phyloP scores from a whole-genome alignment of 2,329 filamentous ascomycete species.

The Sclerotiophoma versabilis region DNA sequence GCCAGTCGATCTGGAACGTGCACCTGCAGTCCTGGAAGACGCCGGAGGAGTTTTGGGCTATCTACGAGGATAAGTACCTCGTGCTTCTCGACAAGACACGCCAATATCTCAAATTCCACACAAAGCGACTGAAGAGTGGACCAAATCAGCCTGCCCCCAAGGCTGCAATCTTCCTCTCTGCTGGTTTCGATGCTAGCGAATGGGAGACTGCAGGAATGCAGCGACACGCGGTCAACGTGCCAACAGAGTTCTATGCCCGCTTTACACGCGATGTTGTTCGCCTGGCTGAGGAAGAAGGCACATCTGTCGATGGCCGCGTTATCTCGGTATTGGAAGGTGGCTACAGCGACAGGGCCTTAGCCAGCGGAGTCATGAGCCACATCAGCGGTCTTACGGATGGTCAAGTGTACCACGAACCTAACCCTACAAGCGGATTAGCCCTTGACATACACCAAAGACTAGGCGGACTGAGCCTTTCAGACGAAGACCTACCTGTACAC shows the following conservation, averaged over 20 bases:
- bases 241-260: constrained; percentile 93
- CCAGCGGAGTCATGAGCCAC: constrained; percentile 88
- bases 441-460: constrained; percentile 65
- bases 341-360: constrained; percentile 90
- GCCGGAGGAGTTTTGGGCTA: constrained; percentile 82
- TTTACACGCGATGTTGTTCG: constrained; percentile 86
- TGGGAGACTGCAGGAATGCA: constrained; percentile 95
- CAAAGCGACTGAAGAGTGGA: constrained; percentile 66
- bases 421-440: constrained; percentile 57
- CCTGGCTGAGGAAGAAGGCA: constrained; percentile 79
- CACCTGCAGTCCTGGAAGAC: constrained; percentile 89
- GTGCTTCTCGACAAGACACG: constrained; percentile 82
- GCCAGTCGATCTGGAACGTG: constrained; percentile 95
- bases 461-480: constrained; percentile 50
- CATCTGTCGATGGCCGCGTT: constrained; percentile 80
- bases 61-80: constrained; percentile 82
- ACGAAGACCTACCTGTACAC: constrained; percentile 27
- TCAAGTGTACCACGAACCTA: constrained; percentile 44
- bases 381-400: constrained; percentile 78
- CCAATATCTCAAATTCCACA: constrained; percentile 76
- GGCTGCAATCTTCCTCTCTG: constrained; percentile 91
- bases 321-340: constrained; percentile 96
- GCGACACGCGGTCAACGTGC: constrained; percentile 92
- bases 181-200: constrained; percentile 96
- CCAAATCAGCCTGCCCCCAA: constrained; percentile 70